Conservation (phyloP, 129 eudicot species). For the Helichrysum umbraculigerum region DNA sequence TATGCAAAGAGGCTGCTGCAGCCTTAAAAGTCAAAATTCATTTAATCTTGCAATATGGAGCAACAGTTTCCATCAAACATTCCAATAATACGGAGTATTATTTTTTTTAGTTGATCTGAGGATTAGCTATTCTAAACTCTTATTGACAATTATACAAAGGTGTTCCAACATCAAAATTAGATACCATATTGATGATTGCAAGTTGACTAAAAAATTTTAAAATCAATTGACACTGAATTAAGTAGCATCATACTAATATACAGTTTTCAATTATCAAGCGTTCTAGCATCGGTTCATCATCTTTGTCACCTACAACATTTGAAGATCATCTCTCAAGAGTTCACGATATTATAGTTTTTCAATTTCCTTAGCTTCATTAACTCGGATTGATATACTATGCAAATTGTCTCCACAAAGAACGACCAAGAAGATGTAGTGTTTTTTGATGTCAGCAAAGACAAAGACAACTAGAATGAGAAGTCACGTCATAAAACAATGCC, state of each 20-base stretch:
- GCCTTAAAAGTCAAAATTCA: background rate
- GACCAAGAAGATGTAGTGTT: slow-evolving; percentile 4
- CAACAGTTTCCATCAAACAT: background rate
- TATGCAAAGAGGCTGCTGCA: background rate
- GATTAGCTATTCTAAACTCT: background rate
- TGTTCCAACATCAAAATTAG: background rate
- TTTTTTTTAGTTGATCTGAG: background rate
- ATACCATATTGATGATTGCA: background rate
- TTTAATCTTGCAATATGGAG: no score
- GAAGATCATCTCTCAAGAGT: background rate
- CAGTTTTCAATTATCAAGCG: background rate
- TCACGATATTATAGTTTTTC: slow-evolving; percentile 1
- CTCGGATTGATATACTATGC: background rate
- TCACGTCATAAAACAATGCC: background rate
- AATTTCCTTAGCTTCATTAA: slow-evolving; percentile 1
- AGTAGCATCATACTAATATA: background rate
- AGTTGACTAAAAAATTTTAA: background rate
- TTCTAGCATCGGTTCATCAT: background rate
- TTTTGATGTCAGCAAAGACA: background rate
- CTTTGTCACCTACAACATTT: slow-evolving; percentile 5
- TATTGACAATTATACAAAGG: background rate
- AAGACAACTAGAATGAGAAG: background rate
- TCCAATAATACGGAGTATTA: no score
- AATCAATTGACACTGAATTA: background rate
- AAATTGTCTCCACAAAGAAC: background rate